Base-by-base conservation (phyloP, 192 early-diverging fungal species). In the Helicostylum pulchrum region DNA sequence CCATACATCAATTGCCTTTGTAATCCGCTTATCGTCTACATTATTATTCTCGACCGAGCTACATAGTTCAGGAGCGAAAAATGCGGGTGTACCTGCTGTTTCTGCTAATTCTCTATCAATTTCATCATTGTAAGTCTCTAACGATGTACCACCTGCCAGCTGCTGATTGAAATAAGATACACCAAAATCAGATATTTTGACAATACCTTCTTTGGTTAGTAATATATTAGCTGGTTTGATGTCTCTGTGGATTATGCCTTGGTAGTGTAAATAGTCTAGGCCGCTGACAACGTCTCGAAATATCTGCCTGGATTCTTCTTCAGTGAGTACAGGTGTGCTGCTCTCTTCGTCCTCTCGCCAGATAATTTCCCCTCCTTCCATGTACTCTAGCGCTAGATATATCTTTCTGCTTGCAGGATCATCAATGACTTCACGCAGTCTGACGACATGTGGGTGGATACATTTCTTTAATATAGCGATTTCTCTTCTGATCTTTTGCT, bases 141-240 rank as follows among this genome's bases (percentile, higher is more conserved):
- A 65, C 7, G 50, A 42, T 55, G 60, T 71, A 20, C 72, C 70
- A 34, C 80, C 79, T 17, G 64, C 70, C 32, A 72, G 44, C 6
- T 72, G 71, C 20, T 76, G 84, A 26, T 87, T 83, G 56, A 98
- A 89, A 44, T 94, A 92, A 11, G 92, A 94, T 34, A 97, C 95
- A 53, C 97, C 97, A 90, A 99, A 99, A 66, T 99, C 97, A 0
- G 93, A 93, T n/a, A 99, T 95, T 73, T 99, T 99, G 48, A 96
- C 94, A 0, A 83, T 74, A 4, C 83, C 78, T 19, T 89, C 88
- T 32, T 77, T 80, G 2, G 86, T 90, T 53, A 90, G 74, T 12
- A 99, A 78, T 43, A 99, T 77, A 69, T 99, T 99, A 20, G 95
- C 95, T 2, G 97, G 96, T 80, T 99, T 99, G 74, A 99, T 93